Conservation (phyloP, 306 rosid species). For the Vigna trinervia region DNA sequence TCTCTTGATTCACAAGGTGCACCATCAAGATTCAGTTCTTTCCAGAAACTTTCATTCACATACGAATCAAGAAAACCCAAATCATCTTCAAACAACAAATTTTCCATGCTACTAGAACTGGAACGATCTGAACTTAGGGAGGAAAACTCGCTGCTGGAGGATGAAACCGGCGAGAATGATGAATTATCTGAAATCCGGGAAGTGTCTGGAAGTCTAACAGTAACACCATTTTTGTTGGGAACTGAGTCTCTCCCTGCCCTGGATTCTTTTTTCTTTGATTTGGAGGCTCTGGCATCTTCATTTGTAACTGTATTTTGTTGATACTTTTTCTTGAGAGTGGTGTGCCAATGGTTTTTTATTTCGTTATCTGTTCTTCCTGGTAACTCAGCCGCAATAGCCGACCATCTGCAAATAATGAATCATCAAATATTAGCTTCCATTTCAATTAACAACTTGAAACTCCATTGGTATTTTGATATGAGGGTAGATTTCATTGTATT, state of each 20-base stretch:
- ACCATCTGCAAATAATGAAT: background rate
- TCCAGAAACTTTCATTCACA: slow-evolving; percentile 36
- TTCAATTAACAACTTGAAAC: too few species aligned
- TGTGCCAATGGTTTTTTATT: background rate
- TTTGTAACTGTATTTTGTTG: background rate
- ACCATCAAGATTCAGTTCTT: slow-evolving; percentile 26
- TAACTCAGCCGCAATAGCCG: background rate
- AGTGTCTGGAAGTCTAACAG: background rate
- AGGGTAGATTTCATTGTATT: background rate
- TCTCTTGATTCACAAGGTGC: background rate
- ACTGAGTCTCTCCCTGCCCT: background rate
- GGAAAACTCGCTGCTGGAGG: slow-evolving; percentile 38
- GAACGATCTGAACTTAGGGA: background rate
- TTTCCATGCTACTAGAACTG: background rate
- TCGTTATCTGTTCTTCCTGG: background rate
- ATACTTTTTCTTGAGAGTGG: background rate
- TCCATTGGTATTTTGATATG: background rate
- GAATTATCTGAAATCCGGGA: slow-evolving; percentile 27
- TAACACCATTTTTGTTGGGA: slow-evolving; percentile 1
- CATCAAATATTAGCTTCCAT: background rate
- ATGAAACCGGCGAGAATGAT: slow-evolving; percentile 6
- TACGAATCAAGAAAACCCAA: slow-evolving; percentile 45
- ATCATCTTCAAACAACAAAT: slow-evolving; percentile 38
- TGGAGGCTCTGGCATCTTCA: background rate
- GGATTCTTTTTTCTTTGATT: slow-evolving; percentile 1